These are phyloP conservation scores for Iris macrosiphon DNA, from an alignment of 106 monocot genomes.

Conservation along the genomic window DNA sequence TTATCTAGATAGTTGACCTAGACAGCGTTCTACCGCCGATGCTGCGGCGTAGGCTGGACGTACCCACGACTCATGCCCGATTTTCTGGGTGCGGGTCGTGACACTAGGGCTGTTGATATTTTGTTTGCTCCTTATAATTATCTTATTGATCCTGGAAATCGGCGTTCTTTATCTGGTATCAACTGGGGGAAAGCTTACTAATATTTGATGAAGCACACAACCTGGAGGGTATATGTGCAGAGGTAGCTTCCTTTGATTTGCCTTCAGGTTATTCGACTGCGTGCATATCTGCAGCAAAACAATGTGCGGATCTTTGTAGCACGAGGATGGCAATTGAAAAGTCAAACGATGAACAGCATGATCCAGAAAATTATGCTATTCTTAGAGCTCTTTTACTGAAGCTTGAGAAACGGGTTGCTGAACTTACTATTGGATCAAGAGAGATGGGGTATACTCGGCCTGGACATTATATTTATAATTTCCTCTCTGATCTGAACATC, in stretches of 20 bases:
- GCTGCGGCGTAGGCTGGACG: too few species aligned
- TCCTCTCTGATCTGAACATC: too few species aligned
- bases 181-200: constrained; percentile 64
- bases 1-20: too few species aligned
- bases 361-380: constrained; percentile 88
- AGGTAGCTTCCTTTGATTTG: constrained; percentile 87
- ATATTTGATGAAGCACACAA: constrained; percentile 98
- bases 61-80: too few species aligned
- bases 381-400: constrained; percentile 76
- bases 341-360: constrained; percentile 57
- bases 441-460: constrained; percentile 79
- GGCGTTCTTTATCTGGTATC: constrained; percentile 62
- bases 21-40: too few species aligned
- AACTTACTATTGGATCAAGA: constrained; percentile 62
- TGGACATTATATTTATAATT: constrained; percentile 63
- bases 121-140: constrained; percentile 92
- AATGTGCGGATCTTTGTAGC: constrained; percentile 50
- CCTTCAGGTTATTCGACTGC: constrained; percentile 47
- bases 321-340: constrained; percentile 46
- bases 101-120: constrained; percentile 69
- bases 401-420: constrained; percentile 61
- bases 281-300: constrained; percentile 79
- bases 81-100: too few species aligned
- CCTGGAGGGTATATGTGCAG: constrained; percentile 82
- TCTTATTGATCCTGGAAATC: constrained; percentile 76